Evolutionary conservation across 2,329 filamentous ascomycete species (phyloP).

Genomic region (Diaporthe citriasiana): DNA sequence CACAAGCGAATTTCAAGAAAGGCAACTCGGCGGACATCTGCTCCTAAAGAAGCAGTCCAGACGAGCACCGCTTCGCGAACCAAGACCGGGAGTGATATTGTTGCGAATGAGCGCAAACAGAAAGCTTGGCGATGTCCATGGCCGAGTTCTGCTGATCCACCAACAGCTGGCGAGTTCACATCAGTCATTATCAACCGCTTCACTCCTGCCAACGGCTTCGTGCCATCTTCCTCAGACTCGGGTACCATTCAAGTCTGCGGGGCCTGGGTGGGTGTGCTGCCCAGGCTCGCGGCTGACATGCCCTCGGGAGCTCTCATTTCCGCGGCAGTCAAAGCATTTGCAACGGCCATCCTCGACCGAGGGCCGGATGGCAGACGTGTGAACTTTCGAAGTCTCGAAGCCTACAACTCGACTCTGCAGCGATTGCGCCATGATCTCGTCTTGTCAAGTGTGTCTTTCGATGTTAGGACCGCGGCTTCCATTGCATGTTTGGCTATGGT

Average conservation of each 20-base stretch:
- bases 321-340: conserved; percentile 6
- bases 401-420: conserved; percentile 6
- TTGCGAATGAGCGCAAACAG: neutral
- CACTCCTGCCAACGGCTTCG: neutral
- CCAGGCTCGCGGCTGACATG: conserved; percentile 5
- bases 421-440: neutral
- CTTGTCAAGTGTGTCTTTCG: neutral
- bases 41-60: neutral
- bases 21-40: neutral
- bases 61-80: neutral
- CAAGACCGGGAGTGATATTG: neutral
- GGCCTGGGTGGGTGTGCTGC: conserved; percentile 11
- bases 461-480: neutral
- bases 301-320: neutral
- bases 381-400: conserved; percentile 10
- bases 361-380: neutral
- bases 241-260: conserved; percentile 7
- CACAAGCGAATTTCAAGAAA: neutral
- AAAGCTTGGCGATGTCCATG: neutral
- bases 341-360: conserved; percentile 6
- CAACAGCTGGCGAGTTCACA: conserved; percentile 2
- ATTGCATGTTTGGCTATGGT: conserved; percentile 13
- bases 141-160: neutral
- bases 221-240: conserved; percentile 2
- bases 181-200: conserved; percentile 9